phyloP scores from a whole-genome alignment of 164 flowering plant genomes.

The Vitis labrusca region DNA sequence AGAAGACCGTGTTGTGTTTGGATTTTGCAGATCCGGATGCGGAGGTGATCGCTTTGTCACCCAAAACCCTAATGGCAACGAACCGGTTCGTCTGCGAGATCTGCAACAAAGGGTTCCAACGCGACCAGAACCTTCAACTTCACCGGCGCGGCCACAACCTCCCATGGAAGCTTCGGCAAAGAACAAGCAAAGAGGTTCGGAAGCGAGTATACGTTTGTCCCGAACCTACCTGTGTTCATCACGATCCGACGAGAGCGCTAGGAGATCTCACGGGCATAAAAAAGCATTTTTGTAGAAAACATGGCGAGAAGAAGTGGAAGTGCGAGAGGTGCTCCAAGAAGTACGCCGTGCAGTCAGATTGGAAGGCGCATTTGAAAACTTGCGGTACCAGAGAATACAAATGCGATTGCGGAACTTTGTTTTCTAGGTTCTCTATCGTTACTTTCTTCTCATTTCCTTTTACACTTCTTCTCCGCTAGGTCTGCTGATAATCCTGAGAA shows the following conservation, averaged over 20 bases:
- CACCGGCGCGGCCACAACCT: slow-evolving; percentile 76
- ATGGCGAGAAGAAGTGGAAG: slow-evolving; percentile 94
- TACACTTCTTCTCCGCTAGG: slow-evolving; percentile 1
- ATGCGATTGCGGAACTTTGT: slow-evolving; percentile 90
- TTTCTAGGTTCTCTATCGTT: slow-evolving; percentile 58
- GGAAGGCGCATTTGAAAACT: slow-evolving; percentile 91
- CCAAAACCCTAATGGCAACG: slow-evolving; percentile 67
- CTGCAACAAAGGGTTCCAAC: slow-evolving; percentile 75
- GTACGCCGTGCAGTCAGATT: slow-evolving; percentile 87
- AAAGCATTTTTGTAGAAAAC: slow-evolving; percentile 82
- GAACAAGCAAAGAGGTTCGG: slow-evolving; percentile 50
- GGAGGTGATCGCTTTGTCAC: slow-evolving; percentile 70
- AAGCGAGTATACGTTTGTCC: slow-evolving; percentile 84
- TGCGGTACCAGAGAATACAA: slow-evolving; percentile 82
- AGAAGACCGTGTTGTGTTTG: too few species aligned
- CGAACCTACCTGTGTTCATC: slow-evolving; percentile 74
- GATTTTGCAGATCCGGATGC: slow-evolving; percentile 74
- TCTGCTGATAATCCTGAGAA: not conserved
- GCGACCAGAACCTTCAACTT: slow-evolving; percentile 77
- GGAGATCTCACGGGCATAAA: slow-evolving; percentile 89
- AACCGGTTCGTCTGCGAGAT: slow-evolving; percentile 78
- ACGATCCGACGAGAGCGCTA: slow-evolving; percentile 72
- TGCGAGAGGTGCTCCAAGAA: slow-evolving; percentile 87
- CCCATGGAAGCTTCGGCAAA: slow-evolving; percentile 76
- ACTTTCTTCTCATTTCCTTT: not conserved